Evolutionary conservation across 257 asterid species (phyloP), one percentile per base, ranked within the genome.

Genomic region (Gardenia jasminoides): DNA sequence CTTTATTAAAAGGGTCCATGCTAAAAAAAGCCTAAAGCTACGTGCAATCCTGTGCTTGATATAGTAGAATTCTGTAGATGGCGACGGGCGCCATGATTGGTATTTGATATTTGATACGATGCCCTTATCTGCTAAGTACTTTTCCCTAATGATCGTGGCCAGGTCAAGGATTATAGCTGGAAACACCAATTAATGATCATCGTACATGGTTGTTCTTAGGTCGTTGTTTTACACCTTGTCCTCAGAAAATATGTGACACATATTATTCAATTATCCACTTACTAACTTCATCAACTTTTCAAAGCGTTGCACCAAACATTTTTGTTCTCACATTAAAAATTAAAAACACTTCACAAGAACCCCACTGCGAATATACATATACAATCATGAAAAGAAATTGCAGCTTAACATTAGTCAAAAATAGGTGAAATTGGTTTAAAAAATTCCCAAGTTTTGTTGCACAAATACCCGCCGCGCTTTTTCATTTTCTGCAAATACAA

Each of bases 71-170:
- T 19, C 15, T 52, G 43, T n/a, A n/a, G 56, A 78, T 17, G 48
- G 59, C 81, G 58, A 78, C 81, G n/a, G 54, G 76, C 70, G 4
- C 59, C 74, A 52, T 46, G 43, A 56, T 78, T 54, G 43, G 16
- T 36, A 33, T 3, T n/a, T n/a, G n/a, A 36, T 36, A 36, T 36
- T 36, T 36, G 41, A 36, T 36, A 36, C 41, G 41, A 36, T 36
- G 3, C 41, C 41, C 22, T 8, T 44, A 68, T 50, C 56, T 7
- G 5, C 19, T 67, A 3, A 48, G 16, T 28, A 28, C 17, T 75
- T n/a, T n/a, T n/a, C n/a, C n/a, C n/a, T 24, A n/a, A 44, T 4
- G 17, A 28, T 36, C 16, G 62, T 28, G 76, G 39, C 4, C 26
- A 26, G 12, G 47, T 7, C 30, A 12, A 12, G 43, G 19, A 70